Evolutionary conservation across 2,329 filamentous ascomycete genomes (phyloP), one percentile per base, ranked within the genome.

Genomic region (Pseudogymnoascus sp.): DNA sequence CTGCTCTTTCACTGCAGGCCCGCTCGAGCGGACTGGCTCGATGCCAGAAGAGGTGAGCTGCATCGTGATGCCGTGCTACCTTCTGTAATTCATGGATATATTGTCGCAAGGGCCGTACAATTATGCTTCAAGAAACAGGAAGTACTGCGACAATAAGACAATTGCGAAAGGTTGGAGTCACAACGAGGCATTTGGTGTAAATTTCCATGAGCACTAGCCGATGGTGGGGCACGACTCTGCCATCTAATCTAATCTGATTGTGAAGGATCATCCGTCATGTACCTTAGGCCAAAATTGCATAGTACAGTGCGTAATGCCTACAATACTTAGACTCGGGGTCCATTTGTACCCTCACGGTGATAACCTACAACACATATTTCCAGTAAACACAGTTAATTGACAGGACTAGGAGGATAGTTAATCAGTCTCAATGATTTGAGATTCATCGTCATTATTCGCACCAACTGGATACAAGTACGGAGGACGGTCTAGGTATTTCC

Each of bases 1-100:
- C 82, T 96, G 91, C 78, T 91, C 86, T 81, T 97, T 97, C 69
- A 85, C 73, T 30, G 76, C 62, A 33, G 43, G 59, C 14, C 58
- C 58, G 20, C 36, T 60, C 35, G 58, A 47, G 58, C 58, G 47
- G 4, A 53, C 28, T 33, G 28, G 47, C 64, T 67, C 68, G 30
- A 62, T 61, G 58, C 61, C 62, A 36, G 63, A 62, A 11, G 66
- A 66, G 59, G 65, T 65, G 47, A 63, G 63, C 61, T 64, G 67
- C 68, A 69, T 69, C 28, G 61, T 62, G 59, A 47, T 7, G 57
- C 37, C 33, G 35, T 58, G 57, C 57, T 58, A 58, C 57, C 57
- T 39, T 38, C 14, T 25, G 57, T 38, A 15, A 38, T 37, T 58
- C 57, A 38, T 58, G 37, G 35, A 38, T 58, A n/a, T 58, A 38